Evolutionary conservation across 2,329 filamentous ascomycete genomes (phyloP), one percentile per base, ranked within the genome.

Genomic region (Phaeosphaeria sp.): DNA sequence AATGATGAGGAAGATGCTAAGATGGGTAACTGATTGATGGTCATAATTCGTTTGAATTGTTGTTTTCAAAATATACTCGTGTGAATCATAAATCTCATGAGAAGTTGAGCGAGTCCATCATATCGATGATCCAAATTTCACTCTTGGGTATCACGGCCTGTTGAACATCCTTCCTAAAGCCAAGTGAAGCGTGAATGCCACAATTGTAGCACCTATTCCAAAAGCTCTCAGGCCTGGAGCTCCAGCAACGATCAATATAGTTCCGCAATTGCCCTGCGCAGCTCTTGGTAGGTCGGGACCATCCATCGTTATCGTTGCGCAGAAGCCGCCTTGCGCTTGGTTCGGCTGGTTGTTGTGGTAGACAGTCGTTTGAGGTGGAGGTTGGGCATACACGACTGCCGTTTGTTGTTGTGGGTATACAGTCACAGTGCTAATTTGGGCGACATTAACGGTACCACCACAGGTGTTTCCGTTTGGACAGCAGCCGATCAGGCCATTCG

Each of bases 1-100:
- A 80, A 80, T 57, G 81, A 80, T 22, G 80, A 81, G 60, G 82
- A 85, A 64, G 82, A 85, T 68, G 77, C 76, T 4, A 77, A 83
- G 73, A 80, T 68, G 64, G 80, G 81, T 43, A 83, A 23, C 13
- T 42, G 18, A 30, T 13, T n/a, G 3, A 39, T 23, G 3, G 36
- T 17, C 11, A n/a, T 39, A 39, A 39, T n/a, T 39, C 36, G 36
- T 39, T 17, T 5, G 64, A 27, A 27, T 22, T 46, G 20, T 25
- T 55, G 44, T 57, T 58, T 42, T 50, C 46, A 60, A 60, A 55
- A 59, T 64, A 49, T 60, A 55, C 51, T 65, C 64, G 52, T 70
- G 59, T 70, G 59, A 66, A 57, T 68, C 64, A 51, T 68, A 55
- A 47, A 65, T 27, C 50, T 62, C 58, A 52, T 61, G 56, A 51